Conservation (phyloP, 306 rosid species). For the Medicago lupulina region DNA sequence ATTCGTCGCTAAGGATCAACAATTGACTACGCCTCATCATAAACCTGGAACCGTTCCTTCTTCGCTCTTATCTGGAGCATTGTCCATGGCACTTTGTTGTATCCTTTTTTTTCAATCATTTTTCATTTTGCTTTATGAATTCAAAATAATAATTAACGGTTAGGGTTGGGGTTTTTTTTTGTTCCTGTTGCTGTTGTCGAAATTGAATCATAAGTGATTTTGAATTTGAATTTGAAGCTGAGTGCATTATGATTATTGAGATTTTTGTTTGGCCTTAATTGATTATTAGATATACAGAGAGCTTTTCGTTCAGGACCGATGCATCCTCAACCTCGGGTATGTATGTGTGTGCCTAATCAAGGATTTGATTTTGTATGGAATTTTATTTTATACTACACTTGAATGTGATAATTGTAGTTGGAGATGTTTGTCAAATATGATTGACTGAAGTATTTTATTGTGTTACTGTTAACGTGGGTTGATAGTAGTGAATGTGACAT, state of each 20-base stretch:
- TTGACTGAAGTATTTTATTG: conserved; percentile 19
- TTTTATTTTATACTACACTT: conserved; percentile 25
- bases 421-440: conserved; percentile 25
- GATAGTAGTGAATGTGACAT: neutral
- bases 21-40: conserved; percentile 35
- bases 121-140: too few relatives aligned
- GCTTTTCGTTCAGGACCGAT: conserved; percentile 79
- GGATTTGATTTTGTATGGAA: conserved; percentile 31
- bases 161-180: too few relatives aligned
- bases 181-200: too few relatives aligned
- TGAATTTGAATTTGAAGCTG: neutral
- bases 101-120: conserved; percentile 52
- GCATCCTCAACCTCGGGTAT: conserved; percentile 92
- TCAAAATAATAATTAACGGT: too few relatives aligned
- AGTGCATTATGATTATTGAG: neutral
- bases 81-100: conserved; percentile 97
- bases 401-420: conserved; percentile 22
- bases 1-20: conserved; percentile 63
- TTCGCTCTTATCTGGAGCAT: conserved; percentile 81
- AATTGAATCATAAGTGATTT: too few relatives aligned
- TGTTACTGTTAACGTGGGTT: conserved; percentile 2
- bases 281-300: conserved; percentile 83
- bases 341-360: conserved; percentile 8
- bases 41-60: conserved; percentile 59
- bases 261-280: conserved; percentile 55